Conservation (phyloP, 2,329 filamentous ascomycete species). For the Trichophyton benhamiae region DNA sequence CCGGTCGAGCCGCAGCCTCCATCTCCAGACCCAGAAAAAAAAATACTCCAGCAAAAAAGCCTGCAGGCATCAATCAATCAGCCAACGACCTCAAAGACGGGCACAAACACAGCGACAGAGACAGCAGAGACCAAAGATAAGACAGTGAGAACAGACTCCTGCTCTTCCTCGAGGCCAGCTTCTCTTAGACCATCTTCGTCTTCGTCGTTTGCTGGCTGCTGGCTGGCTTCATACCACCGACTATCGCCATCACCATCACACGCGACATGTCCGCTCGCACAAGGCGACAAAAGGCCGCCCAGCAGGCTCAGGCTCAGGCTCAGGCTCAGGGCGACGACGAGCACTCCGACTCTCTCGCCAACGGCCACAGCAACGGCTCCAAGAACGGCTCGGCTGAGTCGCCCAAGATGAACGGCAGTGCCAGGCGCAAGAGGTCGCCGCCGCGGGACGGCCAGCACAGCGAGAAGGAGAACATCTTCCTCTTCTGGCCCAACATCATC, state of each 20-base stretch:
- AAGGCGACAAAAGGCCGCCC: slow-evolving; percentile 27
- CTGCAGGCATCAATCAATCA: no score
- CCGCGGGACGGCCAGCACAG: slow-evolving; percentile 8
- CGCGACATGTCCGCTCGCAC: slow-evolving; percentile 18
- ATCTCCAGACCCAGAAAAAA: no score
- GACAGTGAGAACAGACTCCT: no score
- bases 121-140: no score
- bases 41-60: no score
- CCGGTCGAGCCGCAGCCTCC: no score
- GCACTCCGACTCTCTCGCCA: slow-evolving; percentile 16
- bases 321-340: slow-evolving; percentile 6
- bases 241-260: neutral
- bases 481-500: slow-evolving; percentile 73
- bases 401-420: slow-evolving; percentile 8
- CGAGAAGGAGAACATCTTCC: slow-evolving; percentile 59
- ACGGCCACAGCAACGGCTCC: slow-evolving; percentile 5
- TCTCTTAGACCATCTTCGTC: no score
- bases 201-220: no score
- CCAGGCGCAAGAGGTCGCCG: slow-evolving; percentile 2
- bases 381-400: slow-evolving; percentile 14
- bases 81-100: no score
- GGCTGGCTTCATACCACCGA: no score
- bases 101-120: no score
- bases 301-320: slow-evolving; percentile 1
- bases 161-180: no score